Evolutionary conservation across 1,284 basidiomycete species (phyloP).

Genomic region (Naganishia albida): DNA sequence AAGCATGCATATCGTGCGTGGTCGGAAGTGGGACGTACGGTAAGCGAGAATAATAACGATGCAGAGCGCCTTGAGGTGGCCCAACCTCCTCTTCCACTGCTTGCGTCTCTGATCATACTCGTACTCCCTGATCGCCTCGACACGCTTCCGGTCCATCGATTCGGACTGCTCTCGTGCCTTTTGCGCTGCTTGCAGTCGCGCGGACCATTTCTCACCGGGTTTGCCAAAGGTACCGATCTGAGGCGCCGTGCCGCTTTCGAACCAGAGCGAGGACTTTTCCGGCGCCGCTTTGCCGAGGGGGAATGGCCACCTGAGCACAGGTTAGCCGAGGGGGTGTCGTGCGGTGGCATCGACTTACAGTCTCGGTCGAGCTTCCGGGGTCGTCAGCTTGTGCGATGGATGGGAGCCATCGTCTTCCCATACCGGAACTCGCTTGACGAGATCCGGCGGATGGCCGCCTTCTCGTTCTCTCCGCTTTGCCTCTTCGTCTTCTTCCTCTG

Average conservation of each 20-base stretch:
- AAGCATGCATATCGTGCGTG: neutral
- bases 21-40: slow-evolving; percentile 9
- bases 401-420: slow-evolving; percentile 34
- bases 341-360: slow-evolving; percentile 23
- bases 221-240: slow-evolving; percentile 30
- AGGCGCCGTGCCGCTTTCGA: slow-evolving; percentile 31
- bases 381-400: slow-evolving; percentile 30
- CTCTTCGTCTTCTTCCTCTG: slow-evolving; percentile 6
- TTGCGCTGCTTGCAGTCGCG: slow-evolving; percentile 21
- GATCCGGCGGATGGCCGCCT: slow-evolving; percentile 5
- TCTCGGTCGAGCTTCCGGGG: slow-evolving; percentile 26
- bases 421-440: slow-evolving; percentile 23
- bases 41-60: slow-evolving; percentile 34
- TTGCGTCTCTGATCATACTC: slow-evolving; percentile 32
- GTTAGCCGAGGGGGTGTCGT: neutral
- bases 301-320: slow-evolving; percentile 31
- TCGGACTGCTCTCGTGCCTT: slow-evolving; percentile 7
- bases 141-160: slow-evolving; percentile 20
- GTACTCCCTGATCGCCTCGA: slow-evolving; percentile 31
- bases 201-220: slow-evolving; percentile 23
- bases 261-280: slow-evolving; percentile 28
- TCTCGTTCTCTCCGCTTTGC: slow-evolving; percentile 12
- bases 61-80: slow-evolving; percentile 33
- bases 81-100: slow-evolving; percentile 34
- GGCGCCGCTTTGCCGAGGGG: slow-evolving; percentile 31